Conservation (phyloP, 257 asterid genomes). For the Solanum medicagineum region DNA sequence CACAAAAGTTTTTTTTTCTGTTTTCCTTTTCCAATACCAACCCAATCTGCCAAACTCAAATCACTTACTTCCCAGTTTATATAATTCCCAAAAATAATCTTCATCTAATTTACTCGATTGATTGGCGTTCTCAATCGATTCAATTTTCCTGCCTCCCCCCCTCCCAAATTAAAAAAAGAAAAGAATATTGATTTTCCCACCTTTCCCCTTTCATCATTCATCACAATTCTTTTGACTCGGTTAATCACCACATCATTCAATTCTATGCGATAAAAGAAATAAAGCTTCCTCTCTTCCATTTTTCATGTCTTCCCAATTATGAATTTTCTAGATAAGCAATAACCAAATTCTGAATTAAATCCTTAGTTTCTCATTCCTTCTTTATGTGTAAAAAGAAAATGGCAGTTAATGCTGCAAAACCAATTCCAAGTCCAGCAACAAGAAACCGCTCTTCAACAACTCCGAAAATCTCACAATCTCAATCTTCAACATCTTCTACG, state of each 20-base stretch:
- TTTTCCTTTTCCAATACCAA: not conserved
- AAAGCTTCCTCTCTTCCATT: not conserved
- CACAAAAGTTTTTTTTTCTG: not conserved
- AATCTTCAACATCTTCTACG: not conserved
- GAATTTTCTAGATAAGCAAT: not conserved
- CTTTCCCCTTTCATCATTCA: not conserved
- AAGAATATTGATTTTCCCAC: no score
- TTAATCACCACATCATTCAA: not conserved
- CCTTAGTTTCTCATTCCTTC: not conserved
- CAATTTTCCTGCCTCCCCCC: no score
- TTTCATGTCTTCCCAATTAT: not conserved
- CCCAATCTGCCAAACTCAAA: not conserved
- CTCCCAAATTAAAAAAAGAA: no score
- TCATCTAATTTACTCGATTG: no score
- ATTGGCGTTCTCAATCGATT: no score
- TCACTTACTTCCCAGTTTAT: not conserved
- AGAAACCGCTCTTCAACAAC: not conserved
- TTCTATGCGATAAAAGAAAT: not conserved
- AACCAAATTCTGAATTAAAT: not conserved
- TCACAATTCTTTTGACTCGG: not conserved
- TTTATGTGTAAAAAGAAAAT: slow-evolving; percentile 30
- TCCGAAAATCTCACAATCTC: not conserved
- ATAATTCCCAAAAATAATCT: no score
- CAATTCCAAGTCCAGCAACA: not conserved
- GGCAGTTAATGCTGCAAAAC: slow-evolving; percentile 21